These are phyloP conservation scores for Sutorius australiensis DNA, from an alignment of 768 basidiomycete genomes.

Conservation along the genomic window DNA sequence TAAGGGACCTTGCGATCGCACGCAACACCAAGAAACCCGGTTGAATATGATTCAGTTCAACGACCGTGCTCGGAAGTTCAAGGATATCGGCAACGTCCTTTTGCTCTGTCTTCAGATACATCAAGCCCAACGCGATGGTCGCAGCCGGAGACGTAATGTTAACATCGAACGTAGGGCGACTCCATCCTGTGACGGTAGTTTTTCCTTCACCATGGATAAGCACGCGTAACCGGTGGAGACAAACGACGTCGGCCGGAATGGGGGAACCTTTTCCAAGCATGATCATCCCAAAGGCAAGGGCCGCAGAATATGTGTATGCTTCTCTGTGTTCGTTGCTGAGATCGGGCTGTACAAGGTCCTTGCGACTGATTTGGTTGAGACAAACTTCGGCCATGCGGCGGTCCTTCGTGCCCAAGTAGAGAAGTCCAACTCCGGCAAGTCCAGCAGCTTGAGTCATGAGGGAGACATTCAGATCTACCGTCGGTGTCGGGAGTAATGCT, in stretches of 20 bases:
- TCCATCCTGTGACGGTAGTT: conserved; percentile 33
- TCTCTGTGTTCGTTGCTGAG: conserved; percentile 87
- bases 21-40: conserved; percentile 85
- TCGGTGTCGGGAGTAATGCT: conserved; percentile 82
- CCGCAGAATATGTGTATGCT: conserved; percentile 85
- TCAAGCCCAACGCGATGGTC: conserved; percentile 82
- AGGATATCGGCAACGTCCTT: conserved; percentile 85
- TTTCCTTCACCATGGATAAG: conserved; percentile 73
- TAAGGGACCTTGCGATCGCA: conserved; percentile 69
- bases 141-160: conserved; percentile 92
- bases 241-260: conserved; percentile 70
- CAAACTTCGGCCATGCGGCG: conserved; percentile 92
- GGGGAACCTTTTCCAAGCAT: conserved; percentile 86
- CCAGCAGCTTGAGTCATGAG: conserved; percentile 89
- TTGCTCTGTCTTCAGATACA: conserved; percentile 86
- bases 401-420: conserved; percentile 86
- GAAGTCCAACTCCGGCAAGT: conserved; percentile 79
- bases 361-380: conserved; percentile 75
- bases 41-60: conserved; percentile 80
- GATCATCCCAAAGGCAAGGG: conserved; percentile 92
- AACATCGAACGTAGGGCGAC: conserved; percentile 63
- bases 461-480: conserved; percentile 85
- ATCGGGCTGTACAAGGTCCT: conserved; percentile 76
- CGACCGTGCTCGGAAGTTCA: conserved; percentile 73
- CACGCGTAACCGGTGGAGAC: conserved; percentile 65